Evolutionary conservation across 345 rosid species (phyloP).

Genomic region (Gynandropsis gynandra): DNA sequence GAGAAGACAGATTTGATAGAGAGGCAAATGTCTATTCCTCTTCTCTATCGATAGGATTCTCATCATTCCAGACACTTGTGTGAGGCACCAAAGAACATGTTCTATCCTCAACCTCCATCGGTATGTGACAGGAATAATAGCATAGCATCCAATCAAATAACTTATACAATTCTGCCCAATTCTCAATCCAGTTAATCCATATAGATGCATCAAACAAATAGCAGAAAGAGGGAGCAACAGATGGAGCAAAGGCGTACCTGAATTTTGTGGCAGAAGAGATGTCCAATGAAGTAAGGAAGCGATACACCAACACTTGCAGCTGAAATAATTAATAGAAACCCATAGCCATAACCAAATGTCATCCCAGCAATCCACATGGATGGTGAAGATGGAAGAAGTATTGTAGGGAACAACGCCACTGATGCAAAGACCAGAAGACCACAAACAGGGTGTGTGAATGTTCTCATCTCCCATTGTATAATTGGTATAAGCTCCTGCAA

Average conservation of each 20-base stretch:
- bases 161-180: too few species aligned
- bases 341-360: conserved; percentile 88
- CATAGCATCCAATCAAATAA: too few species aligned
- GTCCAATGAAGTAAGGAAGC: conserved; percentile 86
- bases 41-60: too few species aligned
- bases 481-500: conserved; percentile 81
- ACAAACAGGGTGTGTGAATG: conserved; percentile 75
- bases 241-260: conserved; percentile 36
- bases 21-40: too few species aligned
- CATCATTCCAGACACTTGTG: too few species aligned
- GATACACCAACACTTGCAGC: conserved; percentile 67
- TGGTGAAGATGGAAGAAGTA: conserved; percentile 80
- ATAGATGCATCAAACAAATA: too few species aligned
- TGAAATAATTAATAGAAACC: conserved; percentile 65
- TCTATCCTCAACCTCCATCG: too few species aligned
- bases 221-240: too few species aligned
- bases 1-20: too few species aligned
- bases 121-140: too few species aligned
- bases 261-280: conserved; percentile 70
- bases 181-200: too few species aligned
- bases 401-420: conserved; percentile 70
- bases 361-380: conserved; percentile 99
- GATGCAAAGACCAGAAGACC: conserved; percentile 65
- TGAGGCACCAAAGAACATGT: too few species aligned
- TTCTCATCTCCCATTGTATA: conserved; percentile 80